Percentiles rank a stretch among this genome's conserved stretches.
Conservation (phyloP, 2,329 filamentous ascomycete species). For the Thielaviopsis musarum region DNA sequence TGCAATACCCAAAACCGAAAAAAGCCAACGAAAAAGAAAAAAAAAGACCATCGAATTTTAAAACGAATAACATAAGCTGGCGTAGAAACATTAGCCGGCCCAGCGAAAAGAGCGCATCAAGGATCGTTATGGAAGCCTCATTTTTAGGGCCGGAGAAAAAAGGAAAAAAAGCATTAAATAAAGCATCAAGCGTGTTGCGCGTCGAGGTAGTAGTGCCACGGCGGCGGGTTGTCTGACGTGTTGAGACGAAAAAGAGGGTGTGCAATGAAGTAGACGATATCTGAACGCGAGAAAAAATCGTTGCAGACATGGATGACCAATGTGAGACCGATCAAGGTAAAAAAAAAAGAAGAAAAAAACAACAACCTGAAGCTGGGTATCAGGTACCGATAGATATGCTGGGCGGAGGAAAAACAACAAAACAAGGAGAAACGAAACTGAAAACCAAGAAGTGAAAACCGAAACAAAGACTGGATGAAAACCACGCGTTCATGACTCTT, state of each 20-base stretch:
- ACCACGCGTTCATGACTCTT: neutral
- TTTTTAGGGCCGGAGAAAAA: no score
- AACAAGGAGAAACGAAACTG: neutral
- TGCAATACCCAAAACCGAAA: neutral
- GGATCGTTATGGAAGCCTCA: no score
- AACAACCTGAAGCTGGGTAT: conserved; percentile 8
- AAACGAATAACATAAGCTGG: neutral
- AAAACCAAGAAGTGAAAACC: neutral
- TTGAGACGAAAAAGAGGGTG: neutral
- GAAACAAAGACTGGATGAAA: neutral
- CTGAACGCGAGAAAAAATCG: neutral
- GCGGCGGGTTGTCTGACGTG: no score
- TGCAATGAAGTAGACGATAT: neutral
- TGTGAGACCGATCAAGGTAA: neutral
- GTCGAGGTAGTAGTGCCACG: no score
- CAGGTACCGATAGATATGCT: neutral
- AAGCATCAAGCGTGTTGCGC: no score
- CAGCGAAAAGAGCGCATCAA: no score
- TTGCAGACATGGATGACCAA: neutral
- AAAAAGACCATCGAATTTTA: neutral
- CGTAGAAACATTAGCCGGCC: neutral
- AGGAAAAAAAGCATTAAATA: no score
- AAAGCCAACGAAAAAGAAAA: neutral
- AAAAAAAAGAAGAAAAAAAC: neutral
- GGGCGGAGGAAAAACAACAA: neutral